Evolutionary conservation across 805 yeast genomes (phyloP), one percentile per base, ranked within the genome.

Genomic region (Limtongia smithiae): DNA sequence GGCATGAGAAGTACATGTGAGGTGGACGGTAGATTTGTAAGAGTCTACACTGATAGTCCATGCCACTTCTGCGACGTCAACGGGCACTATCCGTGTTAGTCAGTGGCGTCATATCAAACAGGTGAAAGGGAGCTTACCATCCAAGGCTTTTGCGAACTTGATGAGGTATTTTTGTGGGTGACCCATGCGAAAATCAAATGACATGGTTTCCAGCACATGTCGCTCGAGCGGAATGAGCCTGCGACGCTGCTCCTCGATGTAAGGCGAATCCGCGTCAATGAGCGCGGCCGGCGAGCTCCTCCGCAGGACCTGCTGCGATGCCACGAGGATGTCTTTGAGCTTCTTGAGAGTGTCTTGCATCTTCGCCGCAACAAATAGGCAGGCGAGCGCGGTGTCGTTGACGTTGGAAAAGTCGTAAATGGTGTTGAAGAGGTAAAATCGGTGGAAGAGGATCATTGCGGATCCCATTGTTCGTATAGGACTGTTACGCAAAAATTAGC

Each of bases 271-370:
- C 20, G 53, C 17, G 37, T 36, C 44, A 15, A 57, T 37, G 9
- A 25, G 28, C 28, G 6, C 9, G 12, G 37, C 47, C 5, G 48
- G 54, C 18, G 54, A 48, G 21, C 32, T 37, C 7, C 51, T 61
- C 48, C 58, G 57, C 58, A 71, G 62, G n/a, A 67, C 59, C 51
- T 65, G 73, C 58, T 78, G 75, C 9, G 77, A 77, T 14, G 74
- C 78, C 2, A 67, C 64, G 38, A 82, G 75, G 9, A 86, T 74
- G 39, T 83, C 85, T 48, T 79, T 71, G 4, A 83, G 65, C 59
- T 83, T 84, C 65, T 86, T 86, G 41, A 86, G 79, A 37, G 89
- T 85, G 61, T 87, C 95, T 59, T 85, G 90, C 58, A 80, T 79
- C 64, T 87, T 87, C 35, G 81, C 69, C 2, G 94, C 82, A 11